Base-by-base conservation (phyloP, 257 asterid genomes). In the Capsicum pubescens region DNA sequence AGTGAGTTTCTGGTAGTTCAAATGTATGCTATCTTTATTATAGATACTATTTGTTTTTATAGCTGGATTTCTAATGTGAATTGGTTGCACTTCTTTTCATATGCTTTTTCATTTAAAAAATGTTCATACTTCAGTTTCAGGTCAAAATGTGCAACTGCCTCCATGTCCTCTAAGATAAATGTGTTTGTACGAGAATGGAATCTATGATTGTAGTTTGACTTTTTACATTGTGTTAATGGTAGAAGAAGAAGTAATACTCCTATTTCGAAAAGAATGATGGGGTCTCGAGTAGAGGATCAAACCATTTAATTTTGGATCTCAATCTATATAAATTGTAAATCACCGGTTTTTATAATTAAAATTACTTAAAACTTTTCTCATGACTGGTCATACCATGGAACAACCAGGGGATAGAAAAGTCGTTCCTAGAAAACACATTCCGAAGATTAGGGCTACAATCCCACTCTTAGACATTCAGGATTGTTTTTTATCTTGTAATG, bases 241-340 rank as follows among this genome's bases (percentile, higher is more conserved):
- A 50, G 21, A 50, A 50, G 81, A 72, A n/a, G 59, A 74, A 21
- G 19, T 50, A 19, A 21, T 21, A 0, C 60, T 48, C 60, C 60
- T 71, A 46, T 19, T 72, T 13, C 52, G 10, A 36, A 72, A n/a
- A 72, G 58, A 72, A 72, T 72, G 11, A 72, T 3, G 80, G 80
- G 11, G 10, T 72, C 10, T 4, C 36, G 58, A 11, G 58, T n/a
- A 42, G 17, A 44, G 57, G 35, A 39, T 71, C n/a, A 71, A 71
- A 44, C 58, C 54, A 71, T 71, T 70, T 9, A 39, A 44, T 70
- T 70, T 72, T 72, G 39, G 57, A 72, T n/a, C 80, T 46, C 58
- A 72, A 48, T 48, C 36, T 0, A 46, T 17, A n/a, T 9, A 42
- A 44, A 42, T 70, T 70, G 56, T 42, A 70, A 42, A 42, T 71